Evolutionary conservation across 139 green algal species (phyloP).

Genomic region (Closterium sp.): DNA sequence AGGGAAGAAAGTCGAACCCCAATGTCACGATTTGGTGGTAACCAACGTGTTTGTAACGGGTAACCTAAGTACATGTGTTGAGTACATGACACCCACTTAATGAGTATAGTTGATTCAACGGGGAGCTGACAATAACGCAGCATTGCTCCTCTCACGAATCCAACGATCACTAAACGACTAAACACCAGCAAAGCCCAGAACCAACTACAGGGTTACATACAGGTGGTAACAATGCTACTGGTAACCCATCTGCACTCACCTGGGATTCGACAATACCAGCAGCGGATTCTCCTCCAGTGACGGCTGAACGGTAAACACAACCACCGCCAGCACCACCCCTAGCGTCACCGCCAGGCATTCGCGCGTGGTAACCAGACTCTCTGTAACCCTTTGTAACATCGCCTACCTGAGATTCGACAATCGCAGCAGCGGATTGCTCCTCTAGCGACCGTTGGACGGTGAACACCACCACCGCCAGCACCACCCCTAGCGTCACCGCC

Average conservation of each 20-base stretch:
- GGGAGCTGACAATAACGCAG: not conserved
- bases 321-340: not conserved
- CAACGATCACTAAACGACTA: too few species aligned
- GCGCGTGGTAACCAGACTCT: too few species aligned
- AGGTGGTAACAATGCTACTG: not conserved
- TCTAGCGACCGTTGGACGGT: not conserved
- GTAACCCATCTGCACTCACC: not conserved
- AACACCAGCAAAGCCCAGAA: too few species aligned
- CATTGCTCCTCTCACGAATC: too few species aligned
- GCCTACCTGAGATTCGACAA: not conserved
- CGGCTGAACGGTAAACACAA: not conserved
- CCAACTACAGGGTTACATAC: too few species aligned
- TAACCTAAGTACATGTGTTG: not conserved
- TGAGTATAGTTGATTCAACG: too few species aligned
- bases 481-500: slow-evolving; percentile 17
- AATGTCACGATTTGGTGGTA: not conserved
- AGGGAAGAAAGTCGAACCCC: not conserved
- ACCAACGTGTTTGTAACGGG: not conserved
- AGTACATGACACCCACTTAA: not conserved
- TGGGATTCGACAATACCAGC: not conserved
- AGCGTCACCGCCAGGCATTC: not conserved
- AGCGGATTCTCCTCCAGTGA: not conserved
- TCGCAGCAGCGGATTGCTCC: not conserved
- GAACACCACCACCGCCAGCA: slow-evolving; percentile 5
- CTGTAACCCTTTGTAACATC: not conserved